Evolutionary conservation across 1,284 basidiomycete species (phyloP).

Genomic region (Mycena sp.): DNA sequence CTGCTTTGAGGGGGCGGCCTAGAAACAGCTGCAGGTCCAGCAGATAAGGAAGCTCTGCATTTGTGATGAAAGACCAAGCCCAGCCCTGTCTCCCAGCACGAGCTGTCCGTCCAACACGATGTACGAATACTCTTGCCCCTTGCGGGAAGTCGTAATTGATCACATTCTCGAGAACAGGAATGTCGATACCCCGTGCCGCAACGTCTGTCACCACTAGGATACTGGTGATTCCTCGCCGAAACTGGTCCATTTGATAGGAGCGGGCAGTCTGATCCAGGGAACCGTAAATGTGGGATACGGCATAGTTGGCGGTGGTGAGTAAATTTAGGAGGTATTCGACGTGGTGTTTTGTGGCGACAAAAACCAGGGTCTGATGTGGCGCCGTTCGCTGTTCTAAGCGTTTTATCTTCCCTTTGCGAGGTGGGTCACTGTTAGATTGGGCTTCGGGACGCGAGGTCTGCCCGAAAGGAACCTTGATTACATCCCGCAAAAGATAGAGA

Average conservation of each 20-base stretch:
- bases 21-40: constrained; percentile 96
- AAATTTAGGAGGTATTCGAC: constrained; percentile 94
- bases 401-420: constrained; percentile 63
- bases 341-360: constrained; percentile 99
- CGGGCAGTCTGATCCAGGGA: constrained; percentile 95
- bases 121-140: constrained; percentile 93
- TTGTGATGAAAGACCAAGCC: constrained; percentile 95
- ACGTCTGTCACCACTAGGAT: constrained; percentile 98
- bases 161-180: constrained; percentile 94
- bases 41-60: constrained; percentile 89
- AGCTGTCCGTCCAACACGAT: constrained; percentile 97
- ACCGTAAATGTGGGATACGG: constrained; percentile 97
- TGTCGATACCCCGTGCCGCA: constrained; percentile 96
- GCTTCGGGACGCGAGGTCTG: constrained; percentile 39
- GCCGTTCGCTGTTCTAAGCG: constrained; percentile 62
- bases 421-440: constrained; percentile 44
- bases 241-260: constrained; percentile 90
- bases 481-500: constrained; percentile 84
- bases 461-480: constrained; percentile 83
- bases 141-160: constrained; percentile 99
- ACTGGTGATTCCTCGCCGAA: constrained; percentile 85
- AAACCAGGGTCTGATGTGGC: constrained; percentile 94
- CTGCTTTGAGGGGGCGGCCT: constrained; percentile 78
- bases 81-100: constrained; percentile 94
- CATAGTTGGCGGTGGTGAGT: constrained; percentile 86